Base-by-base conservation (phyloP, 345 rosid genomes). In the Eutrema heterophyllum region DNA sequence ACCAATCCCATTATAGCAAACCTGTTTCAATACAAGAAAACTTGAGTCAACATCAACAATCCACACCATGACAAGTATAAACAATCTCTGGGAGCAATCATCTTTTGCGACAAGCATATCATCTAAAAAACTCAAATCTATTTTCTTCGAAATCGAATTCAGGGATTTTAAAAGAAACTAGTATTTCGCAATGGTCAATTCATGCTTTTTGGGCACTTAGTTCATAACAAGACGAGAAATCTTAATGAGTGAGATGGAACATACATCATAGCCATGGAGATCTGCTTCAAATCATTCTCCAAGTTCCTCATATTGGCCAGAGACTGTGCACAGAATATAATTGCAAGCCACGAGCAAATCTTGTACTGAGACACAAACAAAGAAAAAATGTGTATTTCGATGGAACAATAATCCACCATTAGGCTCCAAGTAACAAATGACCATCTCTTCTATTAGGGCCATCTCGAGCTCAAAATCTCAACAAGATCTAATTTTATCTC, bases 241-340 rank as follows among this genome's bases (percentile, higher is more conserved):
- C 5, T 15, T 4, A 59, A 24, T 0, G 50, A 24, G 49, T 49
- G 36, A 49, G 38, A 67, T 4, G 13, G 39, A 74, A 77, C 88
- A 85, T 74, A 94, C 99, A 95, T 95, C 88, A 89, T 81, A 51
- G 96, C 99, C 99, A 95, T 92, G 68, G 99, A 95, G 74, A 95
- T 87, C 82, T 95, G 97, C 79, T 92, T 95, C 71, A 92, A 92
- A 84, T 95, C 99, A 59, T 79, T 90, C 82, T 92, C 97, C 15
- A 84, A 45, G 73, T 95, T 92, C 87, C 86, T 90, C 98, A 90
- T 90, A 71, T 88, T 92, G 7, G 85, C 86, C 13, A 95, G 83
- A 14, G 99, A 92, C 70, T 92, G 97, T n/a, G 97, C 97, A 68
- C 97, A 87, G 84, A 90, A 90, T 74, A 95, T 88, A 40, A 92